Evolutionary conservation across 257 asterid genomes (phyloP), one percentile per base, ranked within the genome.

Genomic region (Capsicum chinense): DNA sequence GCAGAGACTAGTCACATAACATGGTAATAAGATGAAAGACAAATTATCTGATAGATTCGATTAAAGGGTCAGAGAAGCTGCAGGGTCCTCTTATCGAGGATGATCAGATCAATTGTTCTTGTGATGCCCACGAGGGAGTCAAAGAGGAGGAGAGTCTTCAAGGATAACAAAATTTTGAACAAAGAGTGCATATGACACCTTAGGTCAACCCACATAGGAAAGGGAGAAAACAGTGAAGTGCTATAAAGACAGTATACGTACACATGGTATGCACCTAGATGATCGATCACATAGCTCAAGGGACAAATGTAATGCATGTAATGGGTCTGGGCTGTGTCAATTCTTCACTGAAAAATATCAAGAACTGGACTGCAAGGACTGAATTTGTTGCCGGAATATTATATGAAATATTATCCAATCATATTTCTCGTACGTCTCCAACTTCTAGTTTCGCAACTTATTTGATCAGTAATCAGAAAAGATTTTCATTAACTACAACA

Each of bases 371-470:
- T 63, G 44, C 71, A 11, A 64, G 44, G 26, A 21, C 47, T 11
- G 71, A 11, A 64, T 26, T 64, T 64, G 17, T 26, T 12, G 71
- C 71, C 7, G 50, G 7, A 67, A 67, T 67, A 14, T 14, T 35
- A 15, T 35, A 21, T 15, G 50, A 14, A 67, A 67, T 67, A 13
- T 13, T 33, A 37, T 67, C 74, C 48, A 37, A 33, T 67, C 19
- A 5, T 35, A 44, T 67, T 35, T 67, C 74, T 67, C 74, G 6
- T 35, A 67, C 74, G 15, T 56, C 82, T 78, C 60, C 60, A 79
- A 11, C 48, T 33, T 56, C 67, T 52, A 11, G 60, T 79, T 9
- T 33, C 47, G 15, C 63, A 56, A 56, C 47, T 79, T 56, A 33
- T 79, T 13, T 67, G 19, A 67, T 15, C 52, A 6, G 21, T 67